These are phyloP conservation scores for Aphanomyces invadans DNA, from an alignment of 352 stramenopile species.

Conservation along the genomic window DNA sequence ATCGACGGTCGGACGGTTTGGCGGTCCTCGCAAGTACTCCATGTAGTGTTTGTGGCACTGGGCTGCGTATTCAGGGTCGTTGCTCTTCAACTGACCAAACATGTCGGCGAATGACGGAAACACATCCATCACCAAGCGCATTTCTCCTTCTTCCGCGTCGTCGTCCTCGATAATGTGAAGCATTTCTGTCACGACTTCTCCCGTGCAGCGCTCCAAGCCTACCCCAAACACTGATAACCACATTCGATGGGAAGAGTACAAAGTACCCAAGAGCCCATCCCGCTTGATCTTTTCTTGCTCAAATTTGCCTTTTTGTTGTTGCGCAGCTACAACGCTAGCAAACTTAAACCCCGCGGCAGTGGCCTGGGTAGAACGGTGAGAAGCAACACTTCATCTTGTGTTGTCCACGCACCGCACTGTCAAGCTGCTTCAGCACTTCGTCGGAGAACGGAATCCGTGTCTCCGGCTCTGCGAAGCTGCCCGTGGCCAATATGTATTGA, in stretches of 20 bases:
- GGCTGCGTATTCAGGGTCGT: slow-evolving; percentile 69
- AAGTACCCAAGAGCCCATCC: slow-evolving; percentile 63
- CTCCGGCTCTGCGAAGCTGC: slow-evolving; percentile 83
- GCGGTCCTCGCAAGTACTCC: slow-evolving; percentile 70
- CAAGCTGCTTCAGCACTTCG: slow-evolving; percentile 64
- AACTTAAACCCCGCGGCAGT: slow-evolving; percentile 51
- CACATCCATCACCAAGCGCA: slow-evolving; percentile 71
- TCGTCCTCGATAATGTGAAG: slow-evolving; percentile 73
- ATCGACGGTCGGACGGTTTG: slow-evolving; percentile 74
- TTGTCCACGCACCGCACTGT: slow-evolving; percentile 40
- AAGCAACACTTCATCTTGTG: slow-evolving; percentile 9
- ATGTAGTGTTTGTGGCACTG: slow-evolving; percentile 84
- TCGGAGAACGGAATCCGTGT: slow-evolving; percentile 83
- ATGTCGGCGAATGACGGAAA: slow-evolving; percentile 86
- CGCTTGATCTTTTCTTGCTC: slow-evolving; percentile 76
- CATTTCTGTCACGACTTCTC: slow-evolving; percentile 84
- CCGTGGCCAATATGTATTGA: slow-evolving; percentile 83
- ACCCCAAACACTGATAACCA: slow-evolving; percentile 13
- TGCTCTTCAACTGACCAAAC: slow-evolving; percentile 74
- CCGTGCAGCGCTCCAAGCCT: slow-evolving; percentile 75
- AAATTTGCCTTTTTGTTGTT: slow-evolving; percentile 69
- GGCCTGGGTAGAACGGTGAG: slow-evolving; percentile 31
- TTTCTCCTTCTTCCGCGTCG: slow-evolving; percentile 68
- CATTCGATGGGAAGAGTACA: not conserved
- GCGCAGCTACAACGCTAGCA: slow-evolving; percentile 64